Percentiles rank a stretch among this genome's conserved stretches.
phyloP scores from a whole-genome alignment of 1,139 yeast species.

The Hansenula sp. region DNA sequence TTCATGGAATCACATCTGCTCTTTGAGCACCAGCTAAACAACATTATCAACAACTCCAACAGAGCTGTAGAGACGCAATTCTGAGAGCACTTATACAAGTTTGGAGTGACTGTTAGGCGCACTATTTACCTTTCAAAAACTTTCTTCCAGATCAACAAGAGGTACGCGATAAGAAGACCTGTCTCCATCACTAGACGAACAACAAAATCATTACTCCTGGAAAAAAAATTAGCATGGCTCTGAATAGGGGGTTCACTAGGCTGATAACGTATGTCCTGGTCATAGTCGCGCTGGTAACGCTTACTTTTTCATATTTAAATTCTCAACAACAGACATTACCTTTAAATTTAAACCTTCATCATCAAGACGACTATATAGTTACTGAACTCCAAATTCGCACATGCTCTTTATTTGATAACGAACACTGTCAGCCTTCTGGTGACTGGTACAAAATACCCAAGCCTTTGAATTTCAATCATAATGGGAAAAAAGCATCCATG shows the following conservation, averaged over 20 bases:
- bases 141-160: no score
- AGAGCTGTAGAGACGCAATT: no score
- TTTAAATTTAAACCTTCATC: conserved; percentile 1
- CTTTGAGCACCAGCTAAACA: no score
- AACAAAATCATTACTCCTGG: no score
- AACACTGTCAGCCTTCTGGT: conserved; percentile 4
- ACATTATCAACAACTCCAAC: no score
- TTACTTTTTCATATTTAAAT: neutral
- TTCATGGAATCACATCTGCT: no score
- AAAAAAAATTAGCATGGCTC: no score
- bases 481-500: conserved; percentile 8
- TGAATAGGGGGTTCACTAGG: neutral
- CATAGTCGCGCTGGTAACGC: neutral
- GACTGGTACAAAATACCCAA: conserved; percentile 14
- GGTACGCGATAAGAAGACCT: no score
- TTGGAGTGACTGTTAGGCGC: no score
- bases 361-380: conserved; percentile 7
- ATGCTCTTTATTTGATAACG: conserved; percentile 6
- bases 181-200: no score
- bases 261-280: neutral
- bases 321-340: neutral
- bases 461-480: conserved; percentile 5
- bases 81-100: no score
- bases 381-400: conserved; percentile 6
- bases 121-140: no score